phyloP scores from a whole-genome alignment of 1,284 basidiomycete genomes.

The Irpex sp. region DNA sequence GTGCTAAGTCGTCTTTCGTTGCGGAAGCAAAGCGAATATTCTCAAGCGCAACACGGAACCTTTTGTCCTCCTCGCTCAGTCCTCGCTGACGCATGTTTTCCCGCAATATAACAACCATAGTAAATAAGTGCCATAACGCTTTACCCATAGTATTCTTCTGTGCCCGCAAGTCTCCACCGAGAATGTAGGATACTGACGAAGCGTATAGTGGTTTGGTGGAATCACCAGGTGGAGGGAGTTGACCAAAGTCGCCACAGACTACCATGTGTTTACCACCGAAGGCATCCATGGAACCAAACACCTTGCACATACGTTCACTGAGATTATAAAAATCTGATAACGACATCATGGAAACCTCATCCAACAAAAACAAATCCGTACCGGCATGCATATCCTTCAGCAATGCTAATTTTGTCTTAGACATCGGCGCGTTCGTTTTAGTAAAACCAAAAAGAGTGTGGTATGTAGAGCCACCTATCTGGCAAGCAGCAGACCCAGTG shows the following conservation, averaged over 20 bases:
- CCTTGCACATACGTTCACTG: slow-evolving; percentile 16
- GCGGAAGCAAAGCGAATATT: neutral
- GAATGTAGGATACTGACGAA: neutral
- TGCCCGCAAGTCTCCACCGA: neutral
- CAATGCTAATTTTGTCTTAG: neutral
- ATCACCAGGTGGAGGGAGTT: neutral
- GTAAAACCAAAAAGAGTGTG: slow-evolving; percentile 29
- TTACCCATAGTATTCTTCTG: slow-evolving; percentile 27
- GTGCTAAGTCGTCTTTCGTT: neutral
- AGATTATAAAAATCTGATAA: neutral
- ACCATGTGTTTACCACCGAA: neutral
- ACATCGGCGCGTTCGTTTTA: neutral
- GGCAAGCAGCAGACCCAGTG: slow-evolving; percentile 31
- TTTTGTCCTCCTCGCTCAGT: neutral
- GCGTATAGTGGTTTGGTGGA: neutral
- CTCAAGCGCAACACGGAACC: neutral
- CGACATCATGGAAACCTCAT: neutral
- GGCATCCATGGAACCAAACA: slow-evolving; percentile 5
- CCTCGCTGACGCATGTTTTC: slow-evolving; percentile 33
- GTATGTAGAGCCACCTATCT: slow-evolving; percentile 33
- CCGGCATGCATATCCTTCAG: neutral
- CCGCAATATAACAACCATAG: slow-evolving; percentile 28
- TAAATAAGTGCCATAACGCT: slow-evolving; percentile 30
- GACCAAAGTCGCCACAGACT: neutral
- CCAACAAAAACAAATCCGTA: neutral